Base-by-base conservation (phyloP, 2,329 filamentous ascomycete species). In the Aureobasidium sp. region DNA sequence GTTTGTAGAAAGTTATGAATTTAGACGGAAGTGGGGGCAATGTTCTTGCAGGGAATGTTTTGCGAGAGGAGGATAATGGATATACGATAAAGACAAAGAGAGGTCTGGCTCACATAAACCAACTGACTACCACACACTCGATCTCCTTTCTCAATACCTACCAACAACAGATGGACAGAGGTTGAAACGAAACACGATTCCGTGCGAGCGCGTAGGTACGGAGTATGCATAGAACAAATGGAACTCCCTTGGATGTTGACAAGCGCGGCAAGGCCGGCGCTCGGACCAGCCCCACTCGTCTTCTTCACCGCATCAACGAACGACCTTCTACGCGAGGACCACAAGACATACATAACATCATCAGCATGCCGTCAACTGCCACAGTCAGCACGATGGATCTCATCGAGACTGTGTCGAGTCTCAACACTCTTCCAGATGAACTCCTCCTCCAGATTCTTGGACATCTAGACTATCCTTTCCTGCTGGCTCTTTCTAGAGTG, bases 391-490 rank as follows among this genome's bases (percentile, higher is more conserved):
- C 53, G 9, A n/a, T 50, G 25, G n/a, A 13, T 32, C 29, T 30
- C 4, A 29, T 11, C 3, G 21, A 11, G 29, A 6, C 53, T 25
- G 29, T 10, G 5, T 3, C 27, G 21, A 25, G 34, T 14, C 41
- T 62, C 21, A 25, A 63, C 9, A 39, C 36, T 41, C 65, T 77
- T 39, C 76, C 76, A 32, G 70, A 74, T 61, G 79, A 81, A 69
- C 69, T 81, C 42, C 69, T 79, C 30, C 73, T 79, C 37, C 70
- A 70, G 42, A 73, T 80, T 59, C 69, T 80, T 41, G 71, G 70
- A n/a, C 75, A 72, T 68, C 72, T 80, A 44, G 73, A 79, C 61
- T 72, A 79, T 16, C 72, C 76, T n/a, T 77, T 80, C 62, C 72
- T 80, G 21, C 72, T 78, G 53, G 67, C 72, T 59, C 65, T 74